Conservation (phyloP, 192 early-diverging fungal genomes). For the Jimgerdemannia flammicorona region DNA sequence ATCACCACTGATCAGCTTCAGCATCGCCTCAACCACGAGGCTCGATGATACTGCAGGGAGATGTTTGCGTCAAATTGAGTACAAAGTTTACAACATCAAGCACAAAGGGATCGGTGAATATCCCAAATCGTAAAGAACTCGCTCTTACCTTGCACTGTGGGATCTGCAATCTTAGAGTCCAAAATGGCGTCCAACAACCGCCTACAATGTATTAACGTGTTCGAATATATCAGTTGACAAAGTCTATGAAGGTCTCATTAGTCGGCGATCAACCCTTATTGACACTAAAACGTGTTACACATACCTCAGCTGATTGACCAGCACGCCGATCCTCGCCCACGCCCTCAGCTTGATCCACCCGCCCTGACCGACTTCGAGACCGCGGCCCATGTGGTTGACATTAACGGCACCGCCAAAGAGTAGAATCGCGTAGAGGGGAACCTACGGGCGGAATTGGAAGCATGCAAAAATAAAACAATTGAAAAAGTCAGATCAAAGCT, state of each 20-base stretch:
- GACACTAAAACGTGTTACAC: background rate
- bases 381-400: slow-evolving; percentile 67
- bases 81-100: background rate
- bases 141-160: slow-evolving; percentile 42
- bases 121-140: background rate
- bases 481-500: background rate
- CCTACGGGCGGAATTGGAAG: slow-evolving; percentile 39
- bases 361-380: slow-evolving; percentile 51
- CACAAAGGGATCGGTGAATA: background rate
- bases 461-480: slow-evolving; percentile 29
- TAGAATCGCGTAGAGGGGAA: slow-evolving; percentile 66
- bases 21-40: slow-evolving; percentile 33
- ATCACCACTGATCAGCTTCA: slow-evolving; percentile 32
- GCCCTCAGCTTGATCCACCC: slow-evolving; percentile 65
- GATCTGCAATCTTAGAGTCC: slow-evolving; percentile 68
- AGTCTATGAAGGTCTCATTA: too few relatives aligned
- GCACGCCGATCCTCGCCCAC: slow-evolving; percentile 66
- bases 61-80: background rate
- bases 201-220: background rate
- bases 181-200: slow-evolving; percentile 66
- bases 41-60: slow-evolving; percentile 17
- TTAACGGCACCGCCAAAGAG: slow-evolving; percentile 80
- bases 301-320: slow-evolving; percentile 69
- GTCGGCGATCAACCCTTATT: background rate
- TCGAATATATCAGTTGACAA: background rate